Percentiles rank a stretch among this genome's conserved stretches.
These are phyloP conservation scores for Phytophthora sojae DNA, from an alignment of 352 stramenopile species.

Conservation along the genomic window DNA sequence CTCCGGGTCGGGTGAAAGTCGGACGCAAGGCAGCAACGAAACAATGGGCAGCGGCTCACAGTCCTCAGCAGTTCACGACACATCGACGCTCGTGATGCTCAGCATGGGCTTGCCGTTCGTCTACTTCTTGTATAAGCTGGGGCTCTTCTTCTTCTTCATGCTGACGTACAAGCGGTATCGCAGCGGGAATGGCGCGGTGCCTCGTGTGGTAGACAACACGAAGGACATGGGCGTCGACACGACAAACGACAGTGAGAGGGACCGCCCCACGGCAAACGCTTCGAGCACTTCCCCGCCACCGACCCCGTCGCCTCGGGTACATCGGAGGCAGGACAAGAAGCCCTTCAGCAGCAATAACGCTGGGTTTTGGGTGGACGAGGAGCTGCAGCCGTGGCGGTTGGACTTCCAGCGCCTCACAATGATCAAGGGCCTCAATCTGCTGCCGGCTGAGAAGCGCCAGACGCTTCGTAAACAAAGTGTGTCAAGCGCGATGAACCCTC, in stretches of 20 bases:
- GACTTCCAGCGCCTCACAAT: conserved; percentile 72
- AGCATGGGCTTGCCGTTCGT: conserved; percentile 43
- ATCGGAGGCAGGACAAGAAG: conserved; percentile 31
- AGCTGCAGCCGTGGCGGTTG: conserved; percentile 70
- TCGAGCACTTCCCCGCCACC: conserved; percentile 38
- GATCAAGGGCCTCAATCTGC: conserved; percentile 61
- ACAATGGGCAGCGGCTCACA: conserved; percentile 12
- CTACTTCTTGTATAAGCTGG: conserved; percentile 53
- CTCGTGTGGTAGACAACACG: not conserved
- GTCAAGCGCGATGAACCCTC: conserved; percentile 38
- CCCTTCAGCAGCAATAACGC: conserved; percentile 40
- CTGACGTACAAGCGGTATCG: conserved; percentile 29
- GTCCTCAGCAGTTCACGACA: conserved; percentile 17
- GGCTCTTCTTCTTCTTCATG: conserved; percentile 48
- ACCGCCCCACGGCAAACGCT: conserved; percentile 34
- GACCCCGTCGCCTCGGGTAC: conserved; percentile 19
- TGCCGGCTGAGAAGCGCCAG: conserved; percentile 55
- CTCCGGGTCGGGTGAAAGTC: conserved; percentile 8
- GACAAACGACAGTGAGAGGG: conserved; percentile 27
- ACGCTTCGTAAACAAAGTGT: conserved; percentile 45
- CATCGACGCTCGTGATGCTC: conserved; percentile 42
- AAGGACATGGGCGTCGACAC: conserved; percentile 14
- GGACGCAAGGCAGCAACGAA: conserved; percentile 8
- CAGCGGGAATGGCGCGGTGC: not conserved
- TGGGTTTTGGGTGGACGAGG: conserved; percentile 76